Evolutionary conservation across 1,284 basidiomycete genomes (phyloP).

Genomic region (Ganoderma meredithae): DNA sequence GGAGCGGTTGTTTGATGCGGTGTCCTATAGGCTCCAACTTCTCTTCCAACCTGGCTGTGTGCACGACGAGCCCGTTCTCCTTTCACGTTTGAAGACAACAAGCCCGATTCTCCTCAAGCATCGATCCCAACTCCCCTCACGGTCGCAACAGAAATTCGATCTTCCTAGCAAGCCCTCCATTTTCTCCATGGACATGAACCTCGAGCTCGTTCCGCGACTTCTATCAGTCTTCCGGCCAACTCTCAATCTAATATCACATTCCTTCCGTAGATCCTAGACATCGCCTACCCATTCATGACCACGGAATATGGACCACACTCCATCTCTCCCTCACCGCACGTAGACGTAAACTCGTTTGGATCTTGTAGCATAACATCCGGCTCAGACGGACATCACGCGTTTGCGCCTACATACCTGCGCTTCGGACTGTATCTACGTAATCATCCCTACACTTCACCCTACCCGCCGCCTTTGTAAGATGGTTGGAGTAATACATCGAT

Average conservation of each 20-base stretch:
- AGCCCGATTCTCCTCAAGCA: not conserved
- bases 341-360: conserved; percentile 22
- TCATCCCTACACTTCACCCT: conserved; percentile 4
- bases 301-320: not conserved
- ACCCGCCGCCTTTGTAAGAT: conserved; percentile 9
- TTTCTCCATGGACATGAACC: not conserved
- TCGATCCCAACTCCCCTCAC: not conserved
- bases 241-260: conserved; percentile 10
- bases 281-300: not conserved
- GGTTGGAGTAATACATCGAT: conserved; percentile 1
- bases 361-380: conserved; percentile 26
- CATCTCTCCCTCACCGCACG: not conserved
- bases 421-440: conserved; percentile 23
- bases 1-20: not conserved
- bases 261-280: conserved; percentile 16
- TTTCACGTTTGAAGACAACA: not conserved
- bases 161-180: not conserved
- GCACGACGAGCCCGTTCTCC: conserved; percentile 28
- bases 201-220: not conserved
- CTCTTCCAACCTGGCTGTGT: conserved; percentile 46
- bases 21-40: conserved; percentile 44
- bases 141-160: conserved; percentile 20
- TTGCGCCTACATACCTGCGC: not conserved
- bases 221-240: not conserved
- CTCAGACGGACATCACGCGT: not conserved